Conservation (phyloP, 345 rosid species). For the Microcos paniculata region DNA sequence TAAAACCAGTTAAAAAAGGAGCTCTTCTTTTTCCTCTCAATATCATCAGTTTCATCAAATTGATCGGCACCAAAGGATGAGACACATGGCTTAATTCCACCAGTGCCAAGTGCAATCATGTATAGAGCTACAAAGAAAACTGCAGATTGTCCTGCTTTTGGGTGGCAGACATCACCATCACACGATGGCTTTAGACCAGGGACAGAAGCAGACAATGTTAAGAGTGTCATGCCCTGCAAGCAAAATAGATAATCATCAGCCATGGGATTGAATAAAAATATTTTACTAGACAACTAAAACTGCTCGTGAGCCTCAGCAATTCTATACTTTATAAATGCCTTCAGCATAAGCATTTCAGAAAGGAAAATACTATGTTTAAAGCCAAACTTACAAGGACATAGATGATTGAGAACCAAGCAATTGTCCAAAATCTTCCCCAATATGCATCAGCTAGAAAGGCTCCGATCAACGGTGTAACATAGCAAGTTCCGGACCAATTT, state of each 20-base stretch:
- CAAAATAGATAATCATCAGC: not conserved
- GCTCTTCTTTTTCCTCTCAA: conserved; percentile 74
- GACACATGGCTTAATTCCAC: conserved; percentile 97
- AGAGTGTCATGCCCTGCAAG: conserved; percentile 83
- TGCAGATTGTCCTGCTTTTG: conserved; percentile 49
- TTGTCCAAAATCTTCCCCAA: conserved; percentile 88
- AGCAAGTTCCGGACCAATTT: conserved; percentile 96
- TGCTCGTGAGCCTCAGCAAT: too few relatives aligned
- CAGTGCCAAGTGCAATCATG: conserved; percentile 90
- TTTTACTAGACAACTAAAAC: too few relatives aligned
- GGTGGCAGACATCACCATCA: conserved; percentile 47
- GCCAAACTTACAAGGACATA: conserved; percentile 66
- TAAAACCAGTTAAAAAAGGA: conserved; percentile 98
- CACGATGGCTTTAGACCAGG: conserved; percentile 76
- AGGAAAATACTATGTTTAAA: not conserved
- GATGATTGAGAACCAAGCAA: conserved; percentile 68
- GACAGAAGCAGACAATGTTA: conserved; percentile 75
- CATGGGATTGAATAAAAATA: not conserved
- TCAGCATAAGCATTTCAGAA: not conserved
- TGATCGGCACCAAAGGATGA: conserved; percentile 98
- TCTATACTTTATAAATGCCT: not conserved
- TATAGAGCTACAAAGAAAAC: conserved; percentile 70
- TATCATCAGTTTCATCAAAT: conserved; percentile 79
- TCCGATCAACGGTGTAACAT: conserved; percentile 79
- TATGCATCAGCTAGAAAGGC: conserved; percentile 97